Evolutionary conservation across 202 grass and related monocot species (phyloP).

Genomic region (Hordeum pubiflorum): DNA sequence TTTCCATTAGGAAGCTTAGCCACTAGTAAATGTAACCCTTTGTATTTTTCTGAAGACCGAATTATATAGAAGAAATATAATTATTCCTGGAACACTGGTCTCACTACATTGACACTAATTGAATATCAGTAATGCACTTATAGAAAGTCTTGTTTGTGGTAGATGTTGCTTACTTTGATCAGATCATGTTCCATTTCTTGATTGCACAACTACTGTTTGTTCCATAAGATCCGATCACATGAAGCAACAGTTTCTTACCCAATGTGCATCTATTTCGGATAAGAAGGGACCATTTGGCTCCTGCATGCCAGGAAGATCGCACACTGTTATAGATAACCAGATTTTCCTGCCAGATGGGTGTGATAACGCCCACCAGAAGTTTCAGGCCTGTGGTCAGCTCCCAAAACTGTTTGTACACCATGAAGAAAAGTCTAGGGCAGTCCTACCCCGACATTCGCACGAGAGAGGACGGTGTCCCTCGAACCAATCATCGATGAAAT

Average conservation of each 20-base stretch:
- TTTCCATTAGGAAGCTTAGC: slow-evolving; percentile 38
- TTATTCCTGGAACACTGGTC: slow-evolving; percentile 17
- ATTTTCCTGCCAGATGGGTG: slow-evolving; percentile 8
- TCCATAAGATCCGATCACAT: neutral
- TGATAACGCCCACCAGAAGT: slow-evolving; percentile 15
- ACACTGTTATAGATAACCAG: slow-evolving; percentile 17
- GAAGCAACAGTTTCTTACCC: neutral
- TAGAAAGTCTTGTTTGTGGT: neutral
- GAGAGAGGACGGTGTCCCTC: neutral
- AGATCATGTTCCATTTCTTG: neutral
- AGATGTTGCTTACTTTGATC: neutral
- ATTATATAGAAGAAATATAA: slow-evolving; percentile 53
- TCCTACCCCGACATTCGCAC: neutral
- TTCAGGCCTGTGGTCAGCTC: slow-evolving; percentile 9
- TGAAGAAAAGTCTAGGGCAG: neutral
- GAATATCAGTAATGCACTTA: slow-evolving; percentile 1
- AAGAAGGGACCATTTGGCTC: slow-evolving; percentile 11
- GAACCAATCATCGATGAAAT: neutral
- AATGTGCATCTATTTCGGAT: slow-evolving; percentile 8
- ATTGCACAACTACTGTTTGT: neutral
- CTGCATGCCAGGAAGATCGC: slow-evolving; percentile 7
- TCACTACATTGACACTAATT: neutral
- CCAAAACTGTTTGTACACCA: neutral
- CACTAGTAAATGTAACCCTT: slow-evolving; percentile 35
- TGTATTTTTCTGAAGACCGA: slow-evolving; percentile 33